These are phyloP conservation scores for Pyrus communis DNA, from an alignment of 306 rosid genomes.

Conservation along the genomic window DNA sequence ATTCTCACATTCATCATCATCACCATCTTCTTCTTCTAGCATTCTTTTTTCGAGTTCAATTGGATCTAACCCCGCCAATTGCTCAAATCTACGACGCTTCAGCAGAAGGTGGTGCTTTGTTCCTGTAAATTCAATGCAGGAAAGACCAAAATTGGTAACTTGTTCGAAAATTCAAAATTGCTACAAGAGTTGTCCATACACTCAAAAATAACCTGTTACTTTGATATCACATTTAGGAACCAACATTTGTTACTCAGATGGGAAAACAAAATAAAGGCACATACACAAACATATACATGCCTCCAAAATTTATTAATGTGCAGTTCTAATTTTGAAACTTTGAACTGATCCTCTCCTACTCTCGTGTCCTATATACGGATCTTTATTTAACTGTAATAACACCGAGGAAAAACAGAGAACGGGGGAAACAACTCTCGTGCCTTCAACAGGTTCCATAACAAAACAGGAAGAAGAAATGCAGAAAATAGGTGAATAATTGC, in stretches of 20 bases:
- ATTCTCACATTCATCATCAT: conserved; percentile 10
- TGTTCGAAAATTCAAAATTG: neutral
- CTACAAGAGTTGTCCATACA: neutral
- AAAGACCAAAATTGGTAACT: neutral
- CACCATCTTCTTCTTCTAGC: conserved; percentile 41
- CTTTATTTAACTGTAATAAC: too few species aligned
- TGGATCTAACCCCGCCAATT: conserved; percentile 73
- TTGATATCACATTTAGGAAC: neutral
- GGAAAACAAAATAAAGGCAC: neutral
- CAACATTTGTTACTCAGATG: neutral
- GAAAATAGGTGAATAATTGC: neutral
- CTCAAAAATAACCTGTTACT: neutral
- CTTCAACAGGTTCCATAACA: neutral
- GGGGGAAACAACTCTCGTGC: too few species aligned
- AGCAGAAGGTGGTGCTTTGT: conserved; percentile 64
- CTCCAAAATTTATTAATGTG: neutral
- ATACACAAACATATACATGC: neutral
- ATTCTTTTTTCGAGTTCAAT: conserved; percentile 68
- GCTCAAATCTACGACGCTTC: conserved; percentile 81
- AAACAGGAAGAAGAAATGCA: neutral
- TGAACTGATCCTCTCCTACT: too few species aligned
- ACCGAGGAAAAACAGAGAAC: too few species aligned
- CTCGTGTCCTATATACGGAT: too few species aligned
- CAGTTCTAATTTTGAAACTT: neutral
- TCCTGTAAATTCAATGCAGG: conserved; percentile 41